Evolutionary conservation across 208 protist genomes (phyloP), one percentile per base, ranked within the genome.

Genomic region (Wallacemonas sp.): DNA sequence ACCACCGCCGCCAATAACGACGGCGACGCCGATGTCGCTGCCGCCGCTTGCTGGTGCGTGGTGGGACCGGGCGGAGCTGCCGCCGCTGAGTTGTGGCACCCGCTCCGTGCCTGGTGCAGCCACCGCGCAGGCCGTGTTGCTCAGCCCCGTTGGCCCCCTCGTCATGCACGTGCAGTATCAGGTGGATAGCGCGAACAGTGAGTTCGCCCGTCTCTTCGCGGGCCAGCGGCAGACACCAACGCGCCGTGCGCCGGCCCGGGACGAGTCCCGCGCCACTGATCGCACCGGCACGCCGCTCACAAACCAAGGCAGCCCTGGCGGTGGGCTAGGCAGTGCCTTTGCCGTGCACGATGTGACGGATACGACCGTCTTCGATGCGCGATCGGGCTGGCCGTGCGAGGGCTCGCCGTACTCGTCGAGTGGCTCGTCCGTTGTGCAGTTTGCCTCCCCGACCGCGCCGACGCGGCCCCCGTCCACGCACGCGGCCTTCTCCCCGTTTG

Each of bases 141-240:
- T 88, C 23, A 72, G 67, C 49, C 83, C 86, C 21, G 70, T 74
- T 14, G 86, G 86, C 0, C 83, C 86, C 16, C 80, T 92, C 26
- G 16, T 89, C 9, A 60, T 92, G 19, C 80, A 89, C 62, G 57
- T 85, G 14, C 74, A 89, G 74, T 76, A 81, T 41, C 72, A 88
- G 56, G 61, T 58, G 4, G 52, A 58, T 21, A 16, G 12, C 52
- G 17, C 6, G 4, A 26, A 4, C n/a, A 39, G 32, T 30, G 52
- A 58, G 52, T 39, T 58, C 8, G 52, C 52, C 11, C 52, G 52
- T 2, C 52, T 58, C 29, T 39, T 58, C 23, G 52, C 26, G 17
- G 12, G 12, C 8, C 17, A 16, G 19, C 44, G 8, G 19, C 44
- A 16, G 6, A 8, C 36, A 41, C n/a, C n/a, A n/a, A n/a, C n/a